Evolutionary conservation across 805 yeast genomes (phyloP).

Genomic region (Yamadazyma ubonensis): DNA sequence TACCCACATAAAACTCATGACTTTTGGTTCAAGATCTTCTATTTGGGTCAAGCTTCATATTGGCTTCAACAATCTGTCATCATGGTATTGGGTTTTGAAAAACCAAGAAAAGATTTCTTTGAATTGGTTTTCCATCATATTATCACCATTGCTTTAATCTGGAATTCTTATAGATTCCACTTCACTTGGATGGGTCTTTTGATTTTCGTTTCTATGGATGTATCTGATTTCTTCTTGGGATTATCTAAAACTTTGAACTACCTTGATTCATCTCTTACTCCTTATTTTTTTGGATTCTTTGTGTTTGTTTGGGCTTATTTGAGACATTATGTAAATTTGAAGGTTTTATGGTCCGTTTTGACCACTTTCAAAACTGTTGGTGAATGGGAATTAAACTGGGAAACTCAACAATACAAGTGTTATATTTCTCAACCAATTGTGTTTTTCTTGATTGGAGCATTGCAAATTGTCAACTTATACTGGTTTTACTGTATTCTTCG

Average conservation of each 20-base stretch:
- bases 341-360: constrained; percentile 76
- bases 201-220: constrained; percentile 92
- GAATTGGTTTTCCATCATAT: constrained; percentile 93
- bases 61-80: constrained; percentile 97
- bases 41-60: constrained; percentile 90
- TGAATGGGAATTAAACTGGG: constrained; percentile 75
- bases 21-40: constrained; percentile 71
- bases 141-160: constrained; percentile 83
- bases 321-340: constrained; percentile 82
- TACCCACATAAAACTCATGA: constrained; percentile 84
- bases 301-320: constrained; percentile 77
- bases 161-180: constrained; percentile 87
- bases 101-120: constrained; percentile 90
- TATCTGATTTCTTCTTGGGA: constrained; percentile 86
- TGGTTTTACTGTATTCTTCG: constrained; percentile 85
- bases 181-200: constrained; percentile 95
- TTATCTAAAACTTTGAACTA: constrained; percentile 84
- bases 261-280: constrained; percentile 62
- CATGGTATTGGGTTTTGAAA: constrained; percentile 79
- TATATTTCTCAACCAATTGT: constrained; percentile 93
- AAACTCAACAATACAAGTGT: constrained; percentile 92
- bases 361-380: constrained; percentile 90
- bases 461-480: constrained; percentile 82
- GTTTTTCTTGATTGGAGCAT: constrained; percentile 68
- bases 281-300: constrained; percentile 68